phyloP scores from a whole-genome alignment of 2,329 filamentous ascomycete genomes.

The Blumeriella jaapii region DNA sequence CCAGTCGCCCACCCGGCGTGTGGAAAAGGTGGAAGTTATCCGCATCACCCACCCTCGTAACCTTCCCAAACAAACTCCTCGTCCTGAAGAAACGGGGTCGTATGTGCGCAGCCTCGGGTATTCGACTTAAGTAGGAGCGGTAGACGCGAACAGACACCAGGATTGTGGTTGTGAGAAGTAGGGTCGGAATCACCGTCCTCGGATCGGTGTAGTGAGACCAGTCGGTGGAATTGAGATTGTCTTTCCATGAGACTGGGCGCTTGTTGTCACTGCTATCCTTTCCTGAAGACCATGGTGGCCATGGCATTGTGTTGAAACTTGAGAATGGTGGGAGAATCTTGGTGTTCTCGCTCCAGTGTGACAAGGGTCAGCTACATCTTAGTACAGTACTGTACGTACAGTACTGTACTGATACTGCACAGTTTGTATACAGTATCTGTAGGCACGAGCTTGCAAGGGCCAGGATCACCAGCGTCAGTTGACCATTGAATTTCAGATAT shows the following conservation, averaged over 20 bases:
- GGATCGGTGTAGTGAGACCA: conserved; percentile 45
- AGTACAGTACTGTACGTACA: too few relatives aligned
- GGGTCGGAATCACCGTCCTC: conserved; percentile 40
- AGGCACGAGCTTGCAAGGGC: too few relatives aligned
- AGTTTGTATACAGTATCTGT: too few relatives aligned
- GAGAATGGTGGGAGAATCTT: too few relatives aligned
- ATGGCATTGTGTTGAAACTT: conserved; percentile 29
- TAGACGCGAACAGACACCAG: conserved; percentile 49
- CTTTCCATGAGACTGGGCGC: conserved; percentile 30
- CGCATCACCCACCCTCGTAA: conserved; percentile 91
- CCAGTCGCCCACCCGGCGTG: conserved; percentile 76
- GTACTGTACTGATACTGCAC: too few relatives aligned
- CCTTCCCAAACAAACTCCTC: conserved; percentile 68
- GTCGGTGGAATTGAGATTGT: conserved; percentile 36
- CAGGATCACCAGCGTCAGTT: too few relatives aligned
- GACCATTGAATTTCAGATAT: too few relatives aligned
- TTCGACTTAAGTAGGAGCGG: conserved; percentile 68
- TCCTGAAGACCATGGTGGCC: conserved; percentile 31
- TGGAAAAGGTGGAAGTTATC: conserved; percentile 94
- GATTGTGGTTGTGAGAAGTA: conserved; percentile 43
- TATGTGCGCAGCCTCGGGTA: conserved; percentile 67
- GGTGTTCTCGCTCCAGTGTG: too few relatives aligned
- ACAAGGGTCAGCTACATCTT: too few relatives aligned
- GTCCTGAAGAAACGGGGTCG: conserved; percentile 62
- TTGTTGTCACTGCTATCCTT: conserved; percentile 24